These are phyloP conservation scores for Quercus robur DNA, from an alignment of 306 rosid species.

Conservation along the genomic window DNA sequence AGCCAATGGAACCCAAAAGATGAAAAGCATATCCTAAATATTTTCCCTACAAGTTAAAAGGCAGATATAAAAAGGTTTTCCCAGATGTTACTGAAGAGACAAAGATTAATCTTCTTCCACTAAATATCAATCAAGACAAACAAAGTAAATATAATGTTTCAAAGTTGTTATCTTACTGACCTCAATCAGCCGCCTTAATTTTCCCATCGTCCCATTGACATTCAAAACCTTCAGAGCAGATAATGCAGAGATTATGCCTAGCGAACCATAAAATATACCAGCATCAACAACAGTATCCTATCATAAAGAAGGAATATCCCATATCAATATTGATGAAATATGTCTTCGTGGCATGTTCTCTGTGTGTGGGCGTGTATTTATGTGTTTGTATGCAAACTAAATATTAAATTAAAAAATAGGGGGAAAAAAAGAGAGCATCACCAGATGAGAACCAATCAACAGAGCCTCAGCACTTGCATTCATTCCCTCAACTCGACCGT, in stretches of 20 bases:
- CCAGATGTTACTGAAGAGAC: background rate
- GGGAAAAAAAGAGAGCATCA: conserved; percentile 18
- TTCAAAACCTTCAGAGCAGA: conserved; percentile 78
- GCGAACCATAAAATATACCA: conserved; percentile 83
- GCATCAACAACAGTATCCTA: conserved; percentile 96
- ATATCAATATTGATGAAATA: background rate
- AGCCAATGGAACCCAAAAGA: background rate
- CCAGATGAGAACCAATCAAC: conserved; percentile 85
- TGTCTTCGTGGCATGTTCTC: background rate
- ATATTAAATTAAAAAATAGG: background rate
- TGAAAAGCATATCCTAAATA: background rate
- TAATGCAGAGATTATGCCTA: conserved; percentile 82
- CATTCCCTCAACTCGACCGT: conserved; percentile 75
- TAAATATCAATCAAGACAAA: background rate
- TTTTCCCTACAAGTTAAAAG: background rate
- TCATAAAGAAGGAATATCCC: conserved; percentile 17
- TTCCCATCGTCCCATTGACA: conserved; percentile 47
- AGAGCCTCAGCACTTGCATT: conserved; percentile 68
- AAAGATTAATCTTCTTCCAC: background rate
- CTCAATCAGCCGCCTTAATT: conserved; percentile 72
- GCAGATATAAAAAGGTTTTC: background rate
- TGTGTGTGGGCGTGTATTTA: background rate
- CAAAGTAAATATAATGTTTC: background rate
- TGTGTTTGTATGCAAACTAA: background rate
- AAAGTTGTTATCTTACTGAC: conserved; percentile 34